Evolutionary conservation across 805 yeast genomes (phyloP), one percentile per base, ranked within the genome.

Genomic region (Starmerella asiatica): DNA sequence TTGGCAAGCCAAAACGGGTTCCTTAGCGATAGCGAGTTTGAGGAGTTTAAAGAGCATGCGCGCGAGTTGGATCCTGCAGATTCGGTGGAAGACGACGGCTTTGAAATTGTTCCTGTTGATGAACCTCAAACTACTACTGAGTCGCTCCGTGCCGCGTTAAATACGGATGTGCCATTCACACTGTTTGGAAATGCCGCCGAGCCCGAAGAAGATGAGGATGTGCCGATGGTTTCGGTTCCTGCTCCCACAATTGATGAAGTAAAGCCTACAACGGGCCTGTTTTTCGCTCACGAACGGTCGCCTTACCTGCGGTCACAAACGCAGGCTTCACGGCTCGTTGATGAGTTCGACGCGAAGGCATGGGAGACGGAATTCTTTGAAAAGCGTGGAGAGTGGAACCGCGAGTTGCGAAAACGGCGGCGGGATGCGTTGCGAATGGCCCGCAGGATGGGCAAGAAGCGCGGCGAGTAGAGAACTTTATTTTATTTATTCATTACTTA

Each of bases 281-380:
- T 88, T 58, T 88, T 93, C 69, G 63, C 78, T 2, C 96, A 88
- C 56, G 62, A 67, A 11, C 79, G 79, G 16, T 86, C 96, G 1
- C 95, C 95, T 1, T 88, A 83, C 60, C 63, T 88, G 47, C 73
- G 71, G 37, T 77, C 95, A 0, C 97, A 86, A 60, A 68, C 94
- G 0, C 94, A 81, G 56, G 57, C 84, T 35, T 71, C 70, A 43
- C 78, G 75, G 51, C 49, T 79, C 5, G 53, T 54, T 17, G 61
- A 55, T 7, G 49, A 5, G 3, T 58, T 65, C 24, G 51, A 56
- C 9, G 60, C 65, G 17, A 62, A 59, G 3, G 63, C 62, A 8
- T 85, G 88, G 73, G 84, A 78, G 36, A 61, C 68, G 31, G 75
- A 80, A 70, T 88, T 86, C 58, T 83, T 82, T 78, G 79, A 75